A percentile compares a stretch with the other conserved stretches of the same genome.
Evolutionary conservation across 768 basidiomycete genomes (phyloP).

Genomic region (Xerocomus potaroensis): DNA sequence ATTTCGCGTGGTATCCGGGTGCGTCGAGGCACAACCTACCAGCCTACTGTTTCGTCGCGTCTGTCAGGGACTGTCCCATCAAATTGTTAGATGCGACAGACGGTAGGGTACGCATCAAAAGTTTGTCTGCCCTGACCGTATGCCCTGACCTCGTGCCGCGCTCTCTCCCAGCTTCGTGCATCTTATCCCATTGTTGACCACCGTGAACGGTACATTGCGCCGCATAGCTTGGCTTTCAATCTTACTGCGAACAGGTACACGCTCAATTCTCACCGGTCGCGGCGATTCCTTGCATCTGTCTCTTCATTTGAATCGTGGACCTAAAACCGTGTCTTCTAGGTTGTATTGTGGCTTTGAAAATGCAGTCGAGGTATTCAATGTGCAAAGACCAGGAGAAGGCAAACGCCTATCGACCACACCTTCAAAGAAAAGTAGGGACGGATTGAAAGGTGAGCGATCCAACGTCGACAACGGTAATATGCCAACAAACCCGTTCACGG

Average conservation of each 20-base stretch:
- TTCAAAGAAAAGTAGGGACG: conserved; percentile 74
- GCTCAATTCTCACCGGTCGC: not conserved
- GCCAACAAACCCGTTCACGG: not conserved
- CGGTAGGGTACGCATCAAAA: conserved; percentile 55
- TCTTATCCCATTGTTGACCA: conserved; percentile 93
- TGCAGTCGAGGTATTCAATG: conserved; percentile 82
- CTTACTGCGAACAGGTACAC: conserved; percentile 56
- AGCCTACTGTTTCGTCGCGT: conserved; percentile 79
- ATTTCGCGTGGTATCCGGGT: conserved; percentile 81
- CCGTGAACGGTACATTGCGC: conserved; percentile 85
- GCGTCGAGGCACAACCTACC: conserved; percentile 56
- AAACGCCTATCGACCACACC: conserved; percentile 65
- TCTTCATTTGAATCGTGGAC: no score
- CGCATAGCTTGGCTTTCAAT: conserved; percentile 81
- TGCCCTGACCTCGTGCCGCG: not conserved
- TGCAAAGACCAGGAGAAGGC: conserved; percentile 69
- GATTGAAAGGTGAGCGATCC: conserved; percentile 69
- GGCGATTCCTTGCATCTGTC: not conserved
- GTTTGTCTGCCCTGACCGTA: not conserved
- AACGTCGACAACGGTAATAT: not conserved
- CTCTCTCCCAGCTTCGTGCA: conserved; percentile 73
- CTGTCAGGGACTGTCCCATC: conserved; percentile 81
- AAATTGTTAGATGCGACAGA: conserved; percentile 77
- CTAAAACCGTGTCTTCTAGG: no score
- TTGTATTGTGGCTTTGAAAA: conserved; percentile 86